Conservation (phyloP, 2,329 filamentous ascomycete species). For the Trichoderma oligosporum region DNA sequence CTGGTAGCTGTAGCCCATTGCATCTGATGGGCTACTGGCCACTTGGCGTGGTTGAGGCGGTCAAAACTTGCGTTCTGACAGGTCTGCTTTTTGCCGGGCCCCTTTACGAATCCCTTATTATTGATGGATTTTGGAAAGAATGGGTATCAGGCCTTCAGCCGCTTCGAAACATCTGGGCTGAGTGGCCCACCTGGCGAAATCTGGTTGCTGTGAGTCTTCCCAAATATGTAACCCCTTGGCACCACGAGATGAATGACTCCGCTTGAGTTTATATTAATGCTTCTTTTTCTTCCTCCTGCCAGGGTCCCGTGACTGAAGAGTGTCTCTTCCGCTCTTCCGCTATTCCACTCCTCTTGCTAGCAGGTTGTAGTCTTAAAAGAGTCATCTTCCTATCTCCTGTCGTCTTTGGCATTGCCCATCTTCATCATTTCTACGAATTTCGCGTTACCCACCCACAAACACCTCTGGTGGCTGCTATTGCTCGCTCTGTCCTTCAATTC, state of each 20-base stretch:
- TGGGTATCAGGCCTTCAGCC: slow-evolving; percentile 54
- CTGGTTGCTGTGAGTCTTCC: slow-evolving; percentile 66
- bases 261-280: background rate
- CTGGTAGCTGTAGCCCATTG: slow-evolving; percentile 46
- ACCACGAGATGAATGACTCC: background rate
- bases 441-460: slow-evolving; percentile 72
- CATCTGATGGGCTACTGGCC: slow-evolving; percentile 81
- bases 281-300: background rate
- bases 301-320: slow-evolving; percentile 90
- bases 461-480: slow-evolving; percentile 57
- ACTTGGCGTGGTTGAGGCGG: slow-evolving; percentile 59
- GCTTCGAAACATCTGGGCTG: slow-evolving; percentile 58
- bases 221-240: background rate
- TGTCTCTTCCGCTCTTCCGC: slow-evolving; percentile 86
- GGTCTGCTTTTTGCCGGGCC: slow-evolving; percentile 78
- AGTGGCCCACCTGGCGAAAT: slow-evolving; percentile 84
- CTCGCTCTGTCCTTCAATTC: slow-evolving; percentile 78
- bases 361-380: slow-evolving; percentile 51
- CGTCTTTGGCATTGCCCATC: slow-evolving; percentile 87
- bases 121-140: slow-evolving; percentile 65
- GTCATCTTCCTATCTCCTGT: slow-evolving; percentile 81
- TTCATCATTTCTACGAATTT: slow-evolving; percentile 97
- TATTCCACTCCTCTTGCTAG: slow-evolving; percentile 75
- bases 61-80: slow-evolving; percentile 65
- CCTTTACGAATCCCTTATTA: slow-evolving; percentile 72